Evolutionary conservation across 2,329 filamentous ascomycete species (phyloP).

Genomic region (Fusarium dlaminii): DNA sequence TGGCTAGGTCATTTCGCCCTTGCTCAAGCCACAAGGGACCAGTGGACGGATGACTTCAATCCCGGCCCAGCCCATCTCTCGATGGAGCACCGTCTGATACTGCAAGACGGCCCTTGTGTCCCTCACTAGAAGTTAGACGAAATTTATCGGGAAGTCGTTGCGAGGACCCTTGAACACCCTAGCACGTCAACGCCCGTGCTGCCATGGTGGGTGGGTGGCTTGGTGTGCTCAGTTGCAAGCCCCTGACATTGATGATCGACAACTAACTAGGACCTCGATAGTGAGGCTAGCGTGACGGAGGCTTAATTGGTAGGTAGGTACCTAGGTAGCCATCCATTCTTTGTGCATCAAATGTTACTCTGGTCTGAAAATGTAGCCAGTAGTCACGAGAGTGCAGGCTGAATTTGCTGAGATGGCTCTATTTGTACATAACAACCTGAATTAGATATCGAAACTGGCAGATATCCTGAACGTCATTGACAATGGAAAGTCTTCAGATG

Average conservation of each 20-base stretch:
- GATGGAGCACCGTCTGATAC: neutral
- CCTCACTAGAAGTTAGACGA: neutral
- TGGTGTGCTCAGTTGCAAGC: neutral
- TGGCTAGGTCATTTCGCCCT: conserved; percentile 18
- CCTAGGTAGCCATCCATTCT: neutral
- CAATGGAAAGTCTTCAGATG: neutral
- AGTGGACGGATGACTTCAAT: conserved; percentile 3
- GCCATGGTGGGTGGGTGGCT: conserved; percentile 2
- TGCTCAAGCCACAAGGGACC: conserved; percentile 29
- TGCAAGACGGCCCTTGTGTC: conserved; percentile 5
- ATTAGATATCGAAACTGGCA: neutral
- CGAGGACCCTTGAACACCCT: conserved; percentile 6
- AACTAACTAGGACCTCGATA: conserved; percentile 14
- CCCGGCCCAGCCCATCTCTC: neutral
- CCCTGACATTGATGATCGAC: conserved; percentile 31
- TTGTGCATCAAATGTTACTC: neutral
- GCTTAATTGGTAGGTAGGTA: neutral
- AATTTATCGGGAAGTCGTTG: conserved; percentile 30
- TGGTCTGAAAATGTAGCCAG: neutral
- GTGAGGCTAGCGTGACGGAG: neutral
- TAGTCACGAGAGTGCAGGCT: neutral
- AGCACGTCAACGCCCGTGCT: neutral
- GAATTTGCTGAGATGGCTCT: neutral
- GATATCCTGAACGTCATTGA: neutral
- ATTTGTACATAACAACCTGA: neutral